These are phyloP conservation scores for Albatrellus ellisii DNA, from an alignment of 768 basidiomycete species.

Conservation along the genomic window DNA sequence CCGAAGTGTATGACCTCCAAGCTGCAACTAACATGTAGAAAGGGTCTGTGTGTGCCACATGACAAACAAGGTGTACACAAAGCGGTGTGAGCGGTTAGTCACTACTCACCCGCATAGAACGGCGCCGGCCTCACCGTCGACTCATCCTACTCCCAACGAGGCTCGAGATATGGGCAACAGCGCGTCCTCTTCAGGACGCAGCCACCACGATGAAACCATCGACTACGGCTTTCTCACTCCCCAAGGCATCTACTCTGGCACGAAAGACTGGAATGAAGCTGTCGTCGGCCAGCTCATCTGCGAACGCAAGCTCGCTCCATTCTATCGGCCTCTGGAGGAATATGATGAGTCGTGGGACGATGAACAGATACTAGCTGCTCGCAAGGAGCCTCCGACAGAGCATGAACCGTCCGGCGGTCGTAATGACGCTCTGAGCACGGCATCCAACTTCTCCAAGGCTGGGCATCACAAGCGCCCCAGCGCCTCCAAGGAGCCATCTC, in stretches of 20 bases:
- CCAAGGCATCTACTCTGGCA: slow-evolving; percentile 77
- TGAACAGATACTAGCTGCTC: slow-evolving; percentile 70
- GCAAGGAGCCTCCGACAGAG: slow-evolving; percentile 49
- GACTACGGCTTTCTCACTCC: slow-evolving; percentile 75
- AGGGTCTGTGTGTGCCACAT: not conserved
- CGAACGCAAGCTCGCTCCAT: slow-evolving; percentile 83
- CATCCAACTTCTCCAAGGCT: slow-evolving; percentile 22
- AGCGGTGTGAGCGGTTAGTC: no score
- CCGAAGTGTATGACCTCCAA: not conserved
- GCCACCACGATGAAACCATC: slow-evolving; percentile 70
- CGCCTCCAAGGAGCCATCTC: slow-evolving; percentile 48
- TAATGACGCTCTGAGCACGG: slow-evolving; percentile 29
- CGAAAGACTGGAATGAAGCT: slow-evolving; percentile 81
- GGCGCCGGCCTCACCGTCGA: no score
- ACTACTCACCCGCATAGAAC: no score
- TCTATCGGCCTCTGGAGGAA: slow-evolving; percentile 93
- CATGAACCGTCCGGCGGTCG: slow-evolving; percentile 34
- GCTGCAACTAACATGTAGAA: not conserved
- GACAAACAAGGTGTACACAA: slow-evolving; percentile 4
- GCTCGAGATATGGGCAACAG: slow-evolving; percentile 63
- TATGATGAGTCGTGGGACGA: slow-evolving; percentile 84
- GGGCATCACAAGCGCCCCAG: slow-evolving; percentile 41
- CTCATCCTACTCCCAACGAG: not conserved
- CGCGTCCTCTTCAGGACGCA: slow-evolving; percentile 59
- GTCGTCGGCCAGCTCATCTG: slow-evolving; percentile 81